Conservation (phyloP, 306 rosid genomes). For the Malus sieversii region DNA sequence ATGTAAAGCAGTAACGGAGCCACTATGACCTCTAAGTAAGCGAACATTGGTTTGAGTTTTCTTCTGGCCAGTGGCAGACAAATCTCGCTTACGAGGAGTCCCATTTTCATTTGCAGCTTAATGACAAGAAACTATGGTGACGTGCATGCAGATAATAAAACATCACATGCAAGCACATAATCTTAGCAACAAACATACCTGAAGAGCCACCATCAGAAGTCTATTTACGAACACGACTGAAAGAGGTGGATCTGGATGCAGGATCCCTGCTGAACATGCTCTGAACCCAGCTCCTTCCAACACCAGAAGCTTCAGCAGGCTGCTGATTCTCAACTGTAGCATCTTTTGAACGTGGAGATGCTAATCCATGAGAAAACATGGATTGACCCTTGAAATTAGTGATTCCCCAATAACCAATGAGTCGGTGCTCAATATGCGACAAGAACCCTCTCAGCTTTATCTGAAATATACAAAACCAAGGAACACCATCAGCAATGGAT, state of each 20-base stretch:
- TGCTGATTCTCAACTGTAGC: slow-evolving; percentile 69
- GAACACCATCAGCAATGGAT: slow-evolving; percentile 17
- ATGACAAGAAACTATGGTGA: slow-evolving; percentile 9
- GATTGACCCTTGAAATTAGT: slow-evolving; percentile 63
- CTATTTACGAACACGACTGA: slow-evolving; percentile 81
- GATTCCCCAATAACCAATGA: slow-evolving; percentile 79
- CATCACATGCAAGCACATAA: slow-evolving; percentile 1
- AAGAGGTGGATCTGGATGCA: slow-evolving; percentile 66
- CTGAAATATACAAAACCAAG: slow-evolving; percentile 37
- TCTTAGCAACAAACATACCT: slow-evolving; percentile 28
- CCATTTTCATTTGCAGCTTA: slow-evolving; percentile 54
- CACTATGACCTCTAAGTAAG: slow-evolving; percentile 89
- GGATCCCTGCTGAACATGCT: slow-evolving; percentile 92
- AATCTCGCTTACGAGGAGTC: slow-evolving; percentile 68
- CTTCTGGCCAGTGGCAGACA: slow-evolving; percentile 66
- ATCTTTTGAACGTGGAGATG: slow-evolving; percentile 79
- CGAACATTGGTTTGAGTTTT: slow-evolving; percentile 92
- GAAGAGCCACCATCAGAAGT: slow-evolving; percentile 67
- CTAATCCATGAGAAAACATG: slow-evolving; percentile 50
- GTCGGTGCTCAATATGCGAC: slow-evolving; percentile 79
- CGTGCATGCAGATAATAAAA: slow-evolving; percentile 4
- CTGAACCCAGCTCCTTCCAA: slow-evolving; percentile 97
- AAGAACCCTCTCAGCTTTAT: slow-evolving; percentile 89
- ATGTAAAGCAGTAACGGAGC: slow-evolving; percentile 89
- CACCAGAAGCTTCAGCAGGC: slow-evolving; percentile 82